Percentiles rank a stretch among this genome's conserved stretches.
Evolutionary conservation across 192 early-diverging fungal genomes (phyloP).

Genomic region (Coemansia aciculifera): DNA sequence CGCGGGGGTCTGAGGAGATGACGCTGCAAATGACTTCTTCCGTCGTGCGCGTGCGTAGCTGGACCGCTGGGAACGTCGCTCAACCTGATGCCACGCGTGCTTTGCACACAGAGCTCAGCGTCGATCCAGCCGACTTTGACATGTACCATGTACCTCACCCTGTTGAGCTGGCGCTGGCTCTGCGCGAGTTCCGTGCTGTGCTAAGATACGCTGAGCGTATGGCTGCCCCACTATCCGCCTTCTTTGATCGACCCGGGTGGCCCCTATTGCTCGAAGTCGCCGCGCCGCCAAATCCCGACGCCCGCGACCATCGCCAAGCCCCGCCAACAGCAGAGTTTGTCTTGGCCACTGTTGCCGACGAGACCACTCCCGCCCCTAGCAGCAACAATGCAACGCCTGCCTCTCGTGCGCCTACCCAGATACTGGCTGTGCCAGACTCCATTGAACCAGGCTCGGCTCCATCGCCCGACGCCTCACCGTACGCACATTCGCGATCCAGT

Average conservation of each 20-base stretch:
- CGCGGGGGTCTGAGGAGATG: constrained; percentile 48
- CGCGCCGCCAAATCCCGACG: not conserved
- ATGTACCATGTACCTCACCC: constrained; percentile 30
- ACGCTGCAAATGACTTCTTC: constrained; percentile 39
- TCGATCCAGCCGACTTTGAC: constrained; percentile 53
- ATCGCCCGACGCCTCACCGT: constrained; percentile 1
- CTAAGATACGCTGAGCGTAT: constrained; percentile 52
- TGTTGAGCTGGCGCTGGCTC: constrained; percentile 49
- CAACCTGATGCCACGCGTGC: constrained; percentile 32
- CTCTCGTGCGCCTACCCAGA: not conserved
- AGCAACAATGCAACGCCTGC: not conserved
- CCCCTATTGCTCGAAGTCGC: constrained; percentile 46
- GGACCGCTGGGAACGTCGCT: constrained; percentile 34
- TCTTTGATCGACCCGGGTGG: constrained; percentile 42
- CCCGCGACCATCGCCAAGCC: not conserved
- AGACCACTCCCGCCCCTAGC: constrained; percentile 10
- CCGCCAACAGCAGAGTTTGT: constrained; percentile 40
- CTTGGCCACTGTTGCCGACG: constrained; percentile 45
- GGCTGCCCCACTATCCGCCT: constrained; percentile 40
- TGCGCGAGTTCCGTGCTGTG: constrained; percentile 51
- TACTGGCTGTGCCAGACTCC: not conserved
- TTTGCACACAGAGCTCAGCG: constrained; percentile 43
- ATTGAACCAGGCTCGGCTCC: constrained; percentile 8
- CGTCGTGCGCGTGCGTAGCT: constrained; percentile 39
- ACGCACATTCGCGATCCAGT: not conserved